Conservation (phyloP, 352 stramenopile genomes). For the Phytophthora pistaciae region DNA sequence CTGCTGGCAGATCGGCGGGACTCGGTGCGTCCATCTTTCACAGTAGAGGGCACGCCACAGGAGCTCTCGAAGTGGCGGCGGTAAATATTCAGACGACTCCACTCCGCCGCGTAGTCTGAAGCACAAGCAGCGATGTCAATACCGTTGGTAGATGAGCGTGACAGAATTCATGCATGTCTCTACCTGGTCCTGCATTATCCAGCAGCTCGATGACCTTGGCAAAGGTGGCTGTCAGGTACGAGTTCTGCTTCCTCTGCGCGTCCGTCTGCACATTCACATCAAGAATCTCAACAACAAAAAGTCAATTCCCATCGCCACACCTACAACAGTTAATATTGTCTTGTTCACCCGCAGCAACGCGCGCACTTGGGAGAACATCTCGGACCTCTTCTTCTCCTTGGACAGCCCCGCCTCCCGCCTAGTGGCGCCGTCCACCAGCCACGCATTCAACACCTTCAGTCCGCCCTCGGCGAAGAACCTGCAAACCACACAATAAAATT, state of each 20-base stretch:
- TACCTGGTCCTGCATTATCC: slow-evolving; percentile 70
- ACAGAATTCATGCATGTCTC: not conserved
- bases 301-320: slow-evolving; percentile 9
- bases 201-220: slow-evolving; percentile 71
- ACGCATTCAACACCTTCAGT: slow-evolving; percentile 80
- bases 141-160: not conserved
- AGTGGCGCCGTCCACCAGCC: slow-evolving; percentile 59
- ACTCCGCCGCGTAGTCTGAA: slow-evolving; percentile 74
- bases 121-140: not conserved
- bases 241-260: slow-evolving; percentile 67
- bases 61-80: slow-evolving; percentile 83
- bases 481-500: not conserved
- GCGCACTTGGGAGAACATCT: slow-evolving; percentile 84
- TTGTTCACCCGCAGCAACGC: slow-evolving; percentile 65
- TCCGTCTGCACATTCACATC: slow-evolving; percentile 81
- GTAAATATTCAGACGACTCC: slow-evolving; percentile 82
- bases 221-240: slow-evolving; percentile 68
- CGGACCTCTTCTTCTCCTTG: slow-evolving; percentile 72
- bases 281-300: slow-evolving; percentile 51
- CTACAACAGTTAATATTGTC: not conserved
- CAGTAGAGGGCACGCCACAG: slow-evolving; percentile 65
- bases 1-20: slow-evolving; percentile 19
- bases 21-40: slow-evolving; percentile 45
- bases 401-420: slow-evolving; percentile 47
- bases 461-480: slow-evolving; percentile 81